Percentiles rank a stretch among this genome's conserved stretches.
Evolutionary conservation across 2,329 filamentous ascomycete genomes (phyloP).

Genomic region (Trichoderma sp.): DNA sequence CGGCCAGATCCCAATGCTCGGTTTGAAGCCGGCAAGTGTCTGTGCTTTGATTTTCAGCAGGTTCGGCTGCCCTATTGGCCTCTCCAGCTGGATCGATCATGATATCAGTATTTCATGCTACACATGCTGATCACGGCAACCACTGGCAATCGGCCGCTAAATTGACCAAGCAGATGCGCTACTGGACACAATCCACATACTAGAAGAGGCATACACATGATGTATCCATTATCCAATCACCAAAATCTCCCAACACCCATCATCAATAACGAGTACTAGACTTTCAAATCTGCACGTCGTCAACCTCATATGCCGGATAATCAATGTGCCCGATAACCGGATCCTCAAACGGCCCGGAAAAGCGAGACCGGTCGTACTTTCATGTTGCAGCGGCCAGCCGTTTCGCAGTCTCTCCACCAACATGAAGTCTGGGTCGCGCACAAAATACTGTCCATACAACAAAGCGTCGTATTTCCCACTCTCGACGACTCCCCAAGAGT

Average conservation of each 20-base stretch:
- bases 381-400: slow-evolving; percentile 45
- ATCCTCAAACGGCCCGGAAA: slow-evolving; percentile 49
- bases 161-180: too few relatives aligned
- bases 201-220: neutral
- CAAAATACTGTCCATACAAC: slow-evolving; percentile 52
- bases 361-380: slow-evolving; percentile 49
- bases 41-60: neutral
- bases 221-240: neutral
- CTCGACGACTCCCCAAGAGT: slow-evolving; percentile 50
- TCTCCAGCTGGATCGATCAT: neutral
- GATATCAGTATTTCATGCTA: neutral
- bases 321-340: slow-evolving; percentile 42
- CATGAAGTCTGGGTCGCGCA: slow-evolving; percentile 55
- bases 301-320: slow-evolving; percentile 35
- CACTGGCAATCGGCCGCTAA: neutral
- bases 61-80: neutral
- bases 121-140: neutral
- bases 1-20: slow-evolving; percentile 1
- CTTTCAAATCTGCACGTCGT: neutral
- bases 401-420: slow-evolving; percentile 49
- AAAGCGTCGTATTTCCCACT: slow-evolving; percentile 53
- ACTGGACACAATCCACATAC: neutral
- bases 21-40: neutral
- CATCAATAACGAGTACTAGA: neutral
- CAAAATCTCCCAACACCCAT: neutral